Evolutionary conservation across 2,329 filamentous ascomycete genomes (phyloP).

Genomic region (Huntiella bhutanensis): DNA sequence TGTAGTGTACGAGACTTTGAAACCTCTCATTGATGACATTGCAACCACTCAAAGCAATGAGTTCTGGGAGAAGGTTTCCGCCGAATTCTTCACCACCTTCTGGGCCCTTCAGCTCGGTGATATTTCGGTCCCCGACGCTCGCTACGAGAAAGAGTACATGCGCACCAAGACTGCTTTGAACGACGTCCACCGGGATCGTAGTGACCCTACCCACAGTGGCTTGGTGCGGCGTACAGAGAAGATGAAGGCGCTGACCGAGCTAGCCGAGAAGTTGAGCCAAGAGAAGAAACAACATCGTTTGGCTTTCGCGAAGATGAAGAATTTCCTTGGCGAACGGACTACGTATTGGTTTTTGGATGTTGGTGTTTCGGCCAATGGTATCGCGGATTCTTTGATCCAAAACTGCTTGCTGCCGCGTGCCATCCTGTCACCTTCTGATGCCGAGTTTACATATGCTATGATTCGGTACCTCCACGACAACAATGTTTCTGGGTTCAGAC

Average conservation of each 20-base stretch:
- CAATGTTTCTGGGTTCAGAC: constrained; percentile 69
- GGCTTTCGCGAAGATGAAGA: constrained; percentile 21
- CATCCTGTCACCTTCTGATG: constrained; percentile 66
- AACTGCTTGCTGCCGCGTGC: constrained; percentile 83
- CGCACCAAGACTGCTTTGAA: constrained; percentile 48
- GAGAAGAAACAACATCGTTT: constrained; percentile 12
- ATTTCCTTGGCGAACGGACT: constrained; percentile 57
- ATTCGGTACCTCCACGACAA: constrained; percentile 73
- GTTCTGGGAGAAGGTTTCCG: constrained; percentile 50
- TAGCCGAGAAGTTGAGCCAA: constrained; percentile 17
- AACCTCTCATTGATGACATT: constrained; percentile 53
- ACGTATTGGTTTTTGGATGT: constrained; percentile 54
- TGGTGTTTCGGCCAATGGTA: constrained; percentile 28
- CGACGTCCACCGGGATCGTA: constrained; percentile 49
- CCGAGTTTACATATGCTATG: constrained; percentile 74
- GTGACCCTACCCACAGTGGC: constrained; percentile 50
- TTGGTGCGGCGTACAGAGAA: constrained; percentile 49
- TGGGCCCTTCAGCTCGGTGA: constrained; percentile 81
- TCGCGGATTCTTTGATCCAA: constrained; percentile 66
- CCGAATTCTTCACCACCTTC: constrained; percentile 75
- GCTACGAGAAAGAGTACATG: constrained; percentile 60
- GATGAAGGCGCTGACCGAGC: constrained; percentile 48
- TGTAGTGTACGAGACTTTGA: constrained; percentile 25
- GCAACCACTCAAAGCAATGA: constrained; percentile 39
- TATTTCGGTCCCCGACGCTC: constrained; percentile 53